A percentile compares a stretch with the other conserved stretches of the same genome.
phyloP scores from a whole-genome alignment of 2,329 filamentous ascomycete species.

The Bipolaris oryzae region DNA sequence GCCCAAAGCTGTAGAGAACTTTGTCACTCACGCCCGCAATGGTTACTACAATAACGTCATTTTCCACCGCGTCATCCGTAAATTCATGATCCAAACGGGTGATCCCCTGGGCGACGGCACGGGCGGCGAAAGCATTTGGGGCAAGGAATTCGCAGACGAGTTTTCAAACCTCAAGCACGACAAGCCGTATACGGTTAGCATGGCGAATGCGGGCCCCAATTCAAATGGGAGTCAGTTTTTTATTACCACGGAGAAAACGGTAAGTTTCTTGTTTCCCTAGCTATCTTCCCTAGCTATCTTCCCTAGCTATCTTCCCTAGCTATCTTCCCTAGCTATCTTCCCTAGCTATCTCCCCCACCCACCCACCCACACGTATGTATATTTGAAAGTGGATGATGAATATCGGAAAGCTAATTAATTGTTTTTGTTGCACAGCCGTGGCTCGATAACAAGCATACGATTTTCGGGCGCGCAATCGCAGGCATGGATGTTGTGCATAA shows the following conservation, averaged over 20 bases:
- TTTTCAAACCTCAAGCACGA: constrained; percentile 91
- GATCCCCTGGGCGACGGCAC: constrained; percentile 89
- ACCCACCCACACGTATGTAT: neutral
- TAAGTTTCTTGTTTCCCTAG: constrained; percentile 51
- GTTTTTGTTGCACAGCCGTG: constrained; percentile 64
- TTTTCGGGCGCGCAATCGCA: constrained; percentile 89
- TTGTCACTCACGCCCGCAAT: constrained; percentile 85
- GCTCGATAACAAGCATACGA: constrained; percentile 94
- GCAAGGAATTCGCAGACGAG: constrained; percentile 90
- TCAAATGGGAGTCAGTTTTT: constrained; percentile 98
- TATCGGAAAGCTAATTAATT: constrained; percentile 30
- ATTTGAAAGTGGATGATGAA: neutral
- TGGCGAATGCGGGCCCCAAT: constrained; percentile 96
- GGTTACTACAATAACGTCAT: constrained; percentile 98
- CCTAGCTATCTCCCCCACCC: too few relatives aligned
- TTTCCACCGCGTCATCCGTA: constrained; percentile 95
- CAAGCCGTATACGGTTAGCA: constrained; percentile 93
- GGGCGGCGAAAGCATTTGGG: constrained; percentile 91
- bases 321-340: too few relatives aligned
- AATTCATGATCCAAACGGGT: constrained; percentile 96
- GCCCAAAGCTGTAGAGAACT: constrained; percentile 95
- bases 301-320: too few relatives aligned
- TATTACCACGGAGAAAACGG: constrained; percentile 95
- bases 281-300: too few relatives aligned
- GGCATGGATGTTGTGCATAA: constrained; percentile 93